These are phyloP conservation scores for Podospora australis DNA, from an alignment of 495 filamentous ascomycete genomes.

Conservation along the genomic window DNA sequence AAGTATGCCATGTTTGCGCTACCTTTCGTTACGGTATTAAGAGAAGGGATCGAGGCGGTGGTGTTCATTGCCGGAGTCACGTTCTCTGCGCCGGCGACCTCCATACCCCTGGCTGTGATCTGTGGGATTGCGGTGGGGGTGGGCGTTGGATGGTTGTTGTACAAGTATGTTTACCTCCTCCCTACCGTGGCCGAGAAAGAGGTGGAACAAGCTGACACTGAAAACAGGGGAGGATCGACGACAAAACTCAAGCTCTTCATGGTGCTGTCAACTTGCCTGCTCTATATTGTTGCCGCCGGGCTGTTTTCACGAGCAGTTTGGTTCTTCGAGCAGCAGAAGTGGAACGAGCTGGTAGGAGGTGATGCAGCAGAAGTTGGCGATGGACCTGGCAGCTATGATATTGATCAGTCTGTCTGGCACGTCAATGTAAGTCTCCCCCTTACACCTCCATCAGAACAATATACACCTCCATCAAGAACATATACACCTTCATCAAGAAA, in stretches of 20 bases:
- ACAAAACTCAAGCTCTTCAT: conserved; percentile 72
- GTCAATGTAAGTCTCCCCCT: conserved; percentile 58
- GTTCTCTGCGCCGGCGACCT: conserved; percentile 61
- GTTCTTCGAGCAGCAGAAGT: conserved; percentile 60
- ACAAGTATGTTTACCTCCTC: conserved; percentile 53
- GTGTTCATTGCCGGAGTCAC: conserved; percentile 79
- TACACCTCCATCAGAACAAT: too few relatives aligned
- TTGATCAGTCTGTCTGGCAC: conserved; percentile 81
- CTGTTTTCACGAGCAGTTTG: conserved; percentile 73
- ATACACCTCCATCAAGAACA: neutral
- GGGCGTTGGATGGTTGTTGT: conserved; percentile 63
- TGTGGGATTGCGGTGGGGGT: conserved; percentile 58
- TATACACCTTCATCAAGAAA: too few relatives aligned
- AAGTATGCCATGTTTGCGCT: conserved; percentile 79
- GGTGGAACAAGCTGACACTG: neutral
- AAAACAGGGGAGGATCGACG: conserved; percentile 40
- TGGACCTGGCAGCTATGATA: conserved; percentile 85
- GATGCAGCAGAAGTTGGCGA: conserved; percentile 69
- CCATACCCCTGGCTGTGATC: conserved; percentile 69
- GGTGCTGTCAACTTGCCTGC: conserved; percentile 70
- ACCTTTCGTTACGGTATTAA: conserved; percentile 75
- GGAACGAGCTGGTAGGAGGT: conserved; percentile 61
- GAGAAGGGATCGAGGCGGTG: conserved; percentile 77
- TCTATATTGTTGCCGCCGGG: conserved; percentile 82
- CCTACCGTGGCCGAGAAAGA: neutral